Evolutionary conservation across 1,139 yeast species (phyloP).

Genomic region (Sugiyamaella neomexicana): DNA sequence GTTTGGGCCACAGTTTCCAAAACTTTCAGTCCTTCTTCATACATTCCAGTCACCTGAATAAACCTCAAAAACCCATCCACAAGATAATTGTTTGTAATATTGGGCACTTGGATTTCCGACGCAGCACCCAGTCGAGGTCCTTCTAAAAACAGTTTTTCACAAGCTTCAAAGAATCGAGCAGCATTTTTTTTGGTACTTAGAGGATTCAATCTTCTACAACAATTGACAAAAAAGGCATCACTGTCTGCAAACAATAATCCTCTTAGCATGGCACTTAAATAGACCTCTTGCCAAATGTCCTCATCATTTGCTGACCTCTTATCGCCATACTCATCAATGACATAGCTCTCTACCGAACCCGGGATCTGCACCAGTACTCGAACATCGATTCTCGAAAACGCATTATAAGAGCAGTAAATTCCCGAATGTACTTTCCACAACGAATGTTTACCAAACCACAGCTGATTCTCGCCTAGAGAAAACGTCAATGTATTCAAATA

Average conservation of each 20-base stretch:
- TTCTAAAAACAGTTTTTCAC: slow-evolving; percentile 63
- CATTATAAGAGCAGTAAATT: slow-evolving; percentile 64
- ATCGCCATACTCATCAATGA: slow-evolving; percentile 56
- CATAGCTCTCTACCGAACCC: slow-evolving; percentile 78
- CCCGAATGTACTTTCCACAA: slow-evolving; percentile 78
- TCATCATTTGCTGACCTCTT: slow-evolving; percentile 38
- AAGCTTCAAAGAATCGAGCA: slow-evolving; percentile 55
- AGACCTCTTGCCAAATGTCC: slow-evolving; percentile 73
- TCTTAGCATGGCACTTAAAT: slow-evolving; percentile 71
- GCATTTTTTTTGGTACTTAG: slow-evolving; percentile 44
- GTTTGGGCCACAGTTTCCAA: slow-evolving; percentile 47
- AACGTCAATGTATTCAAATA: slow-evolving; percentile 73
- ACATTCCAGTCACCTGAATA: slow-evolving; percentile 63
- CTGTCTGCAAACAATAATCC: slow-evolving; percentile 69
- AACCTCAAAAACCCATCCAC: slow-evolving; percentile 72
- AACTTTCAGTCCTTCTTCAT: slow-evolving; percentile 57
- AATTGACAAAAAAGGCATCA: slow-evolving; percentile 59
- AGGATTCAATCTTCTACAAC: slow-evolving; percentile 67
- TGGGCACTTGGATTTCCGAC: slow-evolving; percentile 66
- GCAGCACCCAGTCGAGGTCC: slow-evolving; percentile 66
- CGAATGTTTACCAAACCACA: slow-evolving; percentile 72
- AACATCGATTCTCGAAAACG: slow-evolving; percentile 66
- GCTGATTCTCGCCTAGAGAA: slow-evolving; percentile 58
- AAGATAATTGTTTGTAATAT: slow-evolving; percentile 66
- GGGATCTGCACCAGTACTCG: slow-evolving; percentile 69